These are phyloP conservation scores for Cytospora piceicola DNA, from an alignment of 2,329 filamentous ascomycete genomes.

Conservation along the genomic window DNA sequence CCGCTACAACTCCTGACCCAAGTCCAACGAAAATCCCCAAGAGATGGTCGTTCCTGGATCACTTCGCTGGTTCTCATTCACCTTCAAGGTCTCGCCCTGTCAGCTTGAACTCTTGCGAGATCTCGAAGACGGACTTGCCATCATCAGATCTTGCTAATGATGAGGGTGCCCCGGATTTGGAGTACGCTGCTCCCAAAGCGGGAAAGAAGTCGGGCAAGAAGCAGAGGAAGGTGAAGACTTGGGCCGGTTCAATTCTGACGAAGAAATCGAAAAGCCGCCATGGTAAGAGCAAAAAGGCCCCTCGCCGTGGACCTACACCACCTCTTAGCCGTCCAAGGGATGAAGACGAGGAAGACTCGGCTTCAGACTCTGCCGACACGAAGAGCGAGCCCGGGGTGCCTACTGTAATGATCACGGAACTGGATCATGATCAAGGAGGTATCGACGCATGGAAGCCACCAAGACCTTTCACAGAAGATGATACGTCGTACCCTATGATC, in stretches of 20 bases:
- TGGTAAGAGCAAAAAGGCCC: constrained; percentile 49
- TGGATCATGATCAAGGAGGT: constrained; percentile 36
- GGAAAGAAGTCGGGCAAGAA: constrained; percentile 41
- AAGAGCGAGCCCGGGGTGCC: constrained; percentile 42
- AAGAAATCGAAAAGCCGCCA: constrained; percentile 60
- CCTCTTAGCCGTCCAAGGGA: constrained; percentile 42
- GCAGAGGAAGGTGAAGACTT: constrained; percentile 75
- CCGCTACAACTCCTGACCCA: constrained; percentile 42
- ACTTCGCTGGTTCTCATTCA: constrained; percentile 50
- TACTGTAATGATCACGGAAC: constrained; percentile 48
- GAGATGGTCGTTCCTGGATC: constrained; percentile 67
- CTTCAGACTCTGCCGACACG: constrained; percentile 34
- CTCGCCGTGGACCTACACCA: constrained; percentile 52
- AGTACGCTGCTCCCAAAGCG: constrained; percentile 35
- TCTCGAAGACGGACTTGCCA: constrained; percentile 37
- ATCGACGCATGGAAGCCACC: constrained; percentile 44
- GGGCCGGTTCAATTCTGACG: constrained; percentile 70
- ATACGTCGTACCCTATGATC: constrained; percentile 78
- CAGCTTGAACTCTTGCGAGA: constrained; percentile 52
- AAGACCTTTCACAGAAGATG: constrained; percentile 55
- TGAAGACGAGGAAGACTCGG: constrained; percentile 39
- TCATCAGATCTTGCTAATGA: constrained; percentile 46
- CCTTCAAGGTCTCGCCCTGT: constrained; percentile 52
- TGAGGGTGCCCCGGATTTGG: constrained; percentile 33
- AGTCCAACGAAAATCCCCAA: constrained; percentile 58